Evolutionary conservation across 176 grass and related monocot genomes (phyloP), one percentile per base, ranked within the genome.

Genomic region (Carex myosuroides): DNA sequence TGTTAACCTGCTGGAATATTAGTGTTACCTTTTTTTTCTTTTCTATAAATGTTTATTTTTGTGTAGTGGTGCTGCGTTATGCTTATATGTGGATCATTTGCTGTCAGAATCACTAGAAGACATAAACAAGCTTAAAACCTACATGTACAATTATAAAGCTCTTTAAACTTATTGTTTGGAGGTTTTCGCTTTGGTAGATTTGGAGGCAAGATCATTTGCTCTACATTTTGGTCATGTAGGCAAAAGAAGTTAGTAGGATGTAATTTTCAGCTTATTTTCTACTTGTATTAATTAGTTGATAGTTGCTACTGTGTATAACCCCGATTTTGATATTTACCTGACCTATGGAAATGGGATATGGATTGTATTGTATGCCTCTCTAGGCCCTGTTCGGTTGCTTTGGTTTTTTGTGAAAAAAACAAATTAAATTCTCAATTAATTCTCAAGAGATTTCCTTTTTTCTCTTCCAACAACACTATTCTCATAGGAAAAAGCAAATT

Each of bases 71-170:
- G 88, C 91, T 85, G 85, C 53, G 8, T 81, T 89, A 68, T 93
- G 91, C 69, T 70, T 98, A 17, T 98, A 98, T 66, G 89, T 93
- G 75, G 89, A 98, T 67, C 91, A 86, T 88, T 72, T 89, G 17
- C 11, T 98, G 44, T 44, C 74, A 58, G 86, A 90, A 80, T 98
- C 95, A 12, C 69, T 93, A 85, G 57, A 91, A 87, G 89, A 95
- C 81, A 88, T 95, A 70, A 91, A 53, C 60, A 91, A 90, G 58
- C 84, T 98, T 85, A 86, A 93, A 71, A 71, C 84, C 80, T 93
- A 88, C 62, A 95, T 98, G 89, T 98, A 98, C 82, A 92, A 95
- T 29, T 98, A 88, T 75, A 98, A 98, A 86, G 70, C 92, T 46
- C 72, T 98, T 64, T 98, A 83, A 75, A 33, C 44, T 63, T 9